These are phyloP conservation scores for Lentinula boryana DNA, from an alignment of 768 basidiomycete genomes.

Conservation along the genomic window DNA sequence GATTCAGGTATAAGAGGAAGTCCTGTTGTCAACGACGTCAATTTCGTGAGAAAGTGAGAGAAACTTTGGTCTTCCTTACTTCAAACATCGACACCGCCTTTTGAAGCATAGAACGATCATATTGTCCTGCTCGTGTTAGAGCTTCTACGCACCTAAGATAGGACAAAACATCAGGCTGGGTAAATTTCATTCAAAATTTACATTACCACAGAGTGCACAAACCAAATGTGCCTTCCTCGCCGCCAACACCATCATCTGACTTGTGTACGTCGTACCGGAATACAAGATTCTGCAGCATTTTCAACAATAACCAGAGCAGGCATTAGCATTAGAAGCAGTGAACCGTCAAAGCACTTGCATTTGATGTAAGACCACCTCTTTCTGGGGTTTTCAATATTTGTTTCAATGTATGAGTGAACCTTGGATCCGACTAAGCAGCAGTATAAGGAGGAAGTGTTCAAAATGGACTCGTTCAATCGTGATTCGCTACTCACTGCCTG, in stretches of 20 bases:
- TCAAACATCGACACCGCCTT: conserved; percentile 87
- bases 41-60: background rate
- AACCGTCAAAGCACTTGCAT: conserved; percentile 36
- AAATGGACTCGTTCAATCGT: background rate
- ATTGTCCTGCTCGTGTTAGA: conserved; percentile 80
- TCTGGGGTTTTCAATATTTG: conserved; percentile 83
- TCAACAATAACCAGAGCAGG: background rate
- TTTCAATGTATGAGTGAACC: conserved; percentile 82
- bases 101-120: conserved; percentile 57
- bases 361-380: conserved; percentile 86
- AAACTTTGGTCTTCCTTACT: conserved; percentile 33
- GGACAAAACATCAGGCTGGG: background rate
- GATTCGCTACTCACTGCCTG: conserved; percentile 48
- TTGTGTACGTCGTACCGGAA: conserved; percentile 86
- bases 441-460: background rate
- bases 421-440: conserved; percentile 63
- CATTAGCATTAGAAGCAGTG: background rate
- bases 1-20: conserved; percentile 79
- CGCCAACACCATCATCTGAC: conserved; percentile 90
- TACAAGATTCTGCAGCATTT: conserved; percentile 58
- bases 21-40: conserved; percentile 33
- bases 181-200: background rate
- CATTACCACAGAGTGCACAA: conserved; percentile 76
- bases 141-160: conserved; percentile 75
- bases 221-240: conserved; percentile 93